Evolutionary conservation across 495 filamentous ascomycete genomes (phyloP), one percentile per base, ranked within the genome.

Genomic region (Echria macrotheca): DNA sequence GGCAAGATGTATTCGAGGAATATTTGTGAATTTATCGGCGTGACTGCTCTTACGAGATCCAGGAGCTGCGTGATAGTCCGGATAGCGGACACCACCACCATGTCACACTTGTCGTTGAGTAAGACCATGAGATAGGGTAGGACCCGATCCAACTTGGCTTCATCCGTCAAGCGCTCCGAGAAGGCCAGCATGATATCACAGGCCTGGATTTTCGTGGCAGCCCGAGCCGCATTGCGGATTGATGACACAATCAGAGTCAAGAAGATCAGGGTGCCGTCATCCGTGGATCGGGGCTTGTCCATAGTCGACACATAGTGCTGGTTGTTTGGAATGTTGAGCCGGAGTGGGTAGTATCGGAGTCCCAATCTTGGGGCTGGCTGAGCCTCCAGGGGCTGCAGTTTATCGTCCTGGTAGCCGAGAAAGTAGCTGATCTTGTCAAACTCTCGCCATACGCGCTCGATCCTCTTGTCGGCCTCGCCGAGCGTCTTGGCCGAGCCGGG

Each of bases 351-450:
- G 32, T 76, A 71, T 17, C 75, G 69, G 11, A 78, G 59, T 2
- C 76, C 72, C 19, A 74, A 65, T 36, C 71, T 61, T 9, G 72
- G 68, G 0, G 69, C 64, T 5, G 66, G 64, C 23, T 57, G 61
- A 43, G 52, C 49, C 42, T 61, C 31, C 36, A 65, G 61, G 0
- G 48, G 53, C 21, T 65, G 50, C 17, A 59, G 49, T 28, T 73
- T 69, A 9, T 69, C 70, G 40, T 71, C 69, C 9, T 76, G 74
- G 47, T 88, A 87, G 7, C 87, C 89, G 2, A 99, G 78, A 52
- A 95, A 93, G 60, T 91, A 93, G 0, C 91, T 86, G 51, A 99
- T 93, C 65, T 97, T 96, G 62, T 99, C 94, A 70, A 96, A 99
- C 57, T 99, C 94, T 46, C 84, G 77, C 66, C 85, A 96, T 3